phyloP scores from a whole-genome alignment of 495 filamentous ascomycete species.

The Xylaria venustula region DNA sequence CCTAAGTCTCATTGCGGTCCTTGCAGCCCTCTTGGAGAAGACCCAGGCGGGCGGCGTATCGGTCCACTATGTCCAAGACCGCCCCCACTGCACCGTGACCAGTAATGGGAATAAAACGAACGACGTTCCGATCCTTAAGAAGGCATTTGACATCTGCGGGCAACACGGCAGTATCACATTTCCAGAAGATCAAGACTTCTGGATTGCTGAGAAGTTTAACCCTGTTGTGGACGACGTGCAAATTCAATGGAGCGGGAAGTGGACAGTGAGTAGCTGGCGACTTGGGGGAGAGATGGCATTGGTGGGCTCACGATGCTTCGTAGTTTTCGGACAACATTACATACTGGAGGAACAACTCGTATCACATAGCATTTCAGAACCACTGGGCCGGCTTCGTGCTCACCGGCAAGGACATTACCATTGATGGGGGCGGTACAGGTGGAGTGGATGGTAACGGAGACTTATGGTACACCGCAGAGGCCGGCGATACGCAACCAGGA shows the following conservation, averaged over 20 bases:
- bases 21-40: background rate
- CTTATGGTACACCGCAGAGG: constrained; percentile 43
- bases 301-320: background rate
- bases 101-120: constrained; percentile 31
- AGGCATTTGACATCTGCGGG: constrained; percentile 51
- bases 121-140: constrained; percentile 50
- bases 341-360: constrained; percentile 58
- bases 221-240: constrained; percentile 44
- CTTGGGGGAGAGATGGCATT: background rate
- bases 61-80: background rate
- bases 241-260: constrained; percentile 49
- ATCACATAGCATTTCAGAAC: constrained; percentile 57
- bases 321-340: constrained; percentile 51
- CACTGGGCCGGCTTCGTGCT: constrained; percentile 54
- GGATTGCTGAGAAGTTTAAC: constrained; percentile 49
- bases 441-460: constrained; percentile 56
- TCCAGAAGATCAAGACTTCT: constrained; percentile 49
- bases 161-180: constrained; percentile 52
- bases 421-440: constrained; percentile 51
- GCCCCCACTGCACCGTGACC: constrained; percentile 3
- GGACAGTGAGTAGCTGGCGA: constrained; percentile 24
- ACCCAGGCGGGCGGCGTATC: background rate
- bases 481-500: constrained; percentile 44
- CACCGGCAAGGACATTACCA: constrained; percentile 46
- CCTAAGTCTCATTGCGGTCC: background rate